A percentile compares a stretch with the other conserved stretches of the same genome.
Evolutionary conservation across 345 rosid genomes (phyloP).

Genomic region (Trapa incisa): DNA sequence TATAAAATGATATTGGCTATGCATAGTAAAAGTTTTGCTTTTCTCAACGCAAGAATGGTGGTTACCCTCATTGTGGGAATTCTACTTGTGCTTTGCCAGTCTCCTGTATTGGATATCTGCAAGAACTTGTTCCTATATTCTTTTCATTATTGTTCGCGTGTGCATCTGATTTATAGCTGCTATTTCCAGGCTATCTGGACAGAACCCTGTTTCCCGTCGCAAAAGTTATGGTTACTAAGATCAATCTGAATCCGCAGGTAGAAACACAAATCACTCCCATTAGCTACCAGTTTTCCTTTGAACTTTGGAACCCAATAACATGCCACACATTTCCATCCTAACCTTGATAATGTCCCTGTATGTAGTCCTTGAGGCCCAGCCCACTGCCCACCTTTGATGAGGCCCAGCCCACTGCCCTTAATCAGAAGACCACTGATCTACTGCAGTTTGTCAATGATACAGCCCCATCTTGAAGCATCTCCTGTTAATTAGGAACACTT

Average conservation of each 20-base stretch:
- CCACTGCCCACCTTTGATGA: slow-evolving; percentile 62
- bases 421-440: slow-evolving; percentile 89
- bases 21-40: background rate
- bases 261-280: slow-evolving; percentile 29
- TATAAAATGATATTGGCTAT: background rate
- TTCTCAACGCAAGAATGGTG: background rate
- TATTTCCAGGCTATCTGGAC: slow-evolving; percentile 78
- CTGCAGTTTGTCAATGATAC: slow-evolving; percentile 55
- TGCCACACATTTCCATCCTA: slow-evolving; percentile 25
- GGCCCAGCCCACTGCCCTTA: slow-evolving; percentile 72
- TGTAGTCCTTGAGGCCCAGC: slow-evolving; percentile 82
- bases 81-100: background rate
- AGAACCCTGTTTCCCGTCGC: slow-evolving; percentile 64
- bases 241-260: slow-evolving; percentile 19
- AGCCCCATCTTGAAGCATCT: slow-evolving; percentile 66
- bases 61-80: background rate
- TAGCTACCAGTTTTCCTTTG: slow-evolving; percentile 19
- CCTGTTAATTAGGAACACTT: slow-evolving; percentile 56
- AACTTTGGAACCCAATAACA: slow-evolving; percentile 13
- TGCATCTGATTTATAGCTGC: slow-evolving; percentile 26
- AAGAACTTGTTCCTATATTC: background rate
- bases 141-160: background rate
- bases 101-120: background rate
- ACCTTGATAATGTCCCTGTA: slow-evolving; percentile 46
- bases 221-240: slow-evolving; percentile 77